These are phyloP conservation scores for Mycosphaerella arachidis DNA, from an alignment of 2,329 filamentous ascomycete genomes.

Conservation along the genomic window DNA sequence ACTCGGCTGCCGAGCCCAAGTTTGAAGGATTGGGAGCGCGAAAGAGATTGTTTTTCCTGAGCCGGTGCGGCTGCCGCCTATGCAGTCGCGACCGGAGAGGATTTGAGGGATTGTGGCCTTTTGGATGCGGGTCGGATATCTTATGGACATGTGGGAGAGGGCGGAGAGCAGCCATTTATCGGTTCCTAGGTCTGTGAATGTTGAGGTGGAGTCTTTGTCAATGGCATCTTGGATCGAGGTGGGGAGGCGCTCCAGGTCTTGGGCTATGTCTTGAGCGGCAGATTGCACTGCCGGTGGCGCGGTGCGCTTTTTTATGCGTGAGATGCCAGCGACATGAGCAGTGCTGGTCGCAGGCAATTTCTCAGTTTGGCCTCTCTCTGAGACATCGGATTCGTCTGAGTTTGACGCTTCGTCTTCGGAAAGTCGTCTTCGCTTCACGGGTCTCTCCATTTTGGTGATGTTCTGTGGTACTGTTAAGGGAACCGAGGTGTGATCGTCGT, in stretches of 20 bases:
- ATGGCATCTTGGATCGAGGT: slow-evolving; percentile 25
- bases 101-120: slow-evolving; percentile 90
- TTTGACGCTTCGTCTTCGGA: slow-evolving; percentile 4
- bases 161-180: slow-evolving; percentile 75
- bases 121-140: slow-evolving; percentile 85
- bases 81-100: slow-evolving; percentile 83
- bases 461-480: not conserved
- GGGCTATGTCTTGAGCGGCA: not conserved
- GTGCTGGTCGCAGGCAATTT: not conserved
- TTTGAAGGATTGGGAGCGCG: slow-evolving; percentile 86
- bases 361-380: not conserved
- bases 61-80: slow-evolving; percentile 89
- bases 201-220: slow-evolving; percentile 25
- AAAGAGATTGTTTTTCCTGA: slow-evolving; percentile 98
- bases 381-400: not conserved
- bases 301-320: not conserved
- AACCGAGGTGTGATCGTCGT: not conserved
- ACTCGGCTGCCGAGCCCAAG: slow-evolving; percentile 86
- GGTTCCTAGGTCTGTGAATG: slow-evolving; percentile 31
- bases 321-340: not conserved
- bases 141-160: slow-evolving; percentile 73
- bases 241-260: slow-evolving; percentile 2
- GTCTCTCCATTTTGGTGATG: slow-evolving; percentile 10
- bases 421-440: slow-evolving; percentile 15
- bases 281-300: not conserved